Conservation (phyloP, 305 asterid genomes). For the Plantago rigida region DNA sequence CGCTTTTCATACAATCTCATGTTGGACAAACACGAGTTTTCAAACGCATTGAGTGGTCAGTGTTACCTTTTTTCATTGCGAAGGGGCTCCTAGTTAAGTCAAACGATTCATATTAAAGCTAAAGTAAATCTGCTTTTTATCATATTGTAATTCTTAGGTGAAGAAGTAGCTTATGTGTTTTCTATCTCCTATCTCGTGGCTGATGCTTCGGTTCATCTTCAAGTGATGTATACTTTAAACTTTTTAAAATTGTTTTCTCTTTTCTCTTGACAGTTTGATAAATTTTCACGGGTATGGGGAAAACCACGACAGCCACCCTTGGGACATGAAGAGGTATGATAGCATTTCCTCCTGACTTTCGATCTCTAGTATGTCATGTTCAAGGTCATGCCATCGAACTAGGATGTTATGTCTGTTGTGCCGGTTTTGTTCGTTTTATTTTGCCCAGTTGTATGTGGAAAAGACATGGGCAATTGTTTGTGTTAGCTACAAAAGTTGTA, state of each 20-base stretch:
- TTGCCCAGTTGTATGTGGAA: neutral
- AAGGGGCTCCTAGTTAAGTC: too few species aligned
- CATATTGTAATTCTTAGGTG: too few species aligned
- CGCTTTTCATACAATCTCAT: too few species aligned
- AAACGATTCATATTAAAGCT: too few species aligned
- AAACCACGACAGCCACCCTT: slow-evolving; percentile 93
- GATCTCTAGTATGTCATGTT: neutral
- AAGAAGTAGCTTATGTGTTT: too few species aligned
- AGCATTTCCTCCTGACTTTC: slow-evolving; percentile 19
- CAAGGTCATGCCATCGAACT: neutral
- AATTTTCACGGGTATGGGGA: slow-evolving; percentile 85
- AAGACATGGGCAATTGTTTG: neutral
- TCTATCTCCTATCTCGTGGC: neutral
- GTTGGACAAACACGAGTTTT: too few species aligned
- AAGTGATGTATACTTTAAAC: neutral
- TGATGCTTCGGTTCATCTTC: neutral
- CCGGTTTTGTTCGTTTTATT: neutral
- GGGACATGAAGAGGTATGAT: slow-evolving; percentile 67
- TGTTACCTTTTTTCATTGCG: too few species aligned
- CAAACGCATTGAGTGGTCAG: too few species aligned
- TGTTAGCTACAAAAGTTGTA: neutral
- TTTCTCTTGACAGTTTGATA: slow-evolving; percentile 56
- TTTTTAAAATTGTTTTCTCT: slow-evolving; percentile 15
- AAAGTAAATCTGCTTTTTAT: too few species aligned
- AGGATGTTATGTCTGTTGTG: neutral